Base-by-base conservation (phyloP, 2,329 filamentous ascomycete species). In the Cladosporium oxysporum region DNA sequence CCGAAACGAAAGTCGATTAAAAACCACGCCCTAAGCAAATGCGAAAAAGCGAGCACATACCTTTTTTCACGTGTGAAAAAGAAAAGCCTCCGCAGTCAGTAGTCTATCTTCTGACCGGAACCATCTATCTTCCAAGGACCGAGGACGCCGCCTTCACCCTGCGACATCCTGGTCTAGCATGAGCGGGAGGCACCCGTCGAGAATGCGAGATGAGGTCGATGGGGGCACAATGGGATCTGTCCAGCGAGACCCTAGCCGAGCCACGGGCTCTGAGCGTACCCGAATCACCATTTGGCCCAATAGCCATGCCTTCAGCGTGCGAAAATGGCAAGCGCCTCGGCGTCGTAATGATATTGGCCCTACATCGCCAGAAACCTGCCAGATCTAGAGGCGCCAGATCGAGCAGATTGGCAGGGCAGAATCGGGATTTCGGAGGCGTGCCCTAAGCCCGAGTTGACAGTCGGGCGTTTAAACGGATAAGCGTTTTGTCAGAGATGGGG, bases 361-460 rank as follows among this genome's bases (percentile, higher is more conserved):
- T 12, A 5, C 47, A 53, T 62, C 47, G 60, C 60, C 60, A 52
- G 33, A 23, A 47, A 55, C 33, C 61, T 35, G 50, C 47, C 37
- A 59, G 57, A 59, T 44, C n/a, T 29, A 33, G 31, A 58, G 11
- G 55, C 31, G 55, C 55, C 33, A 58, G 55, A 58, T 58, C 29
- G 33, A 16, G 29, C 23, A 41, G 16, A 5, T 5, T 11, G 31
- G 11, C 52, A 57, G 23, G 23, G 28, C 23, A n/a, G 23, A 47
- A 47, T 59, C 57, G 57, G 57, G 57, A 28, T 28, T 59, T 59
- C 57, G 57, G 57, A 47, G 41, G 41, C 41, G 41, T 47, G 57
- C 57, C 57, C 57, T 59, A 59, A 26, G 21, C 37, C 57, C 57
- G 57, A 41, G 12, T 18, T 21, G 18, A 14, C 53, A 21, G n/a